A percentile compares a stretch with the other conserved stretches of the same genome.
These are phyloP conservation scores for Arctium lappa DNA, from an alignment of 129 eudicot genomes.

Conservation along the genomic window DNA sequence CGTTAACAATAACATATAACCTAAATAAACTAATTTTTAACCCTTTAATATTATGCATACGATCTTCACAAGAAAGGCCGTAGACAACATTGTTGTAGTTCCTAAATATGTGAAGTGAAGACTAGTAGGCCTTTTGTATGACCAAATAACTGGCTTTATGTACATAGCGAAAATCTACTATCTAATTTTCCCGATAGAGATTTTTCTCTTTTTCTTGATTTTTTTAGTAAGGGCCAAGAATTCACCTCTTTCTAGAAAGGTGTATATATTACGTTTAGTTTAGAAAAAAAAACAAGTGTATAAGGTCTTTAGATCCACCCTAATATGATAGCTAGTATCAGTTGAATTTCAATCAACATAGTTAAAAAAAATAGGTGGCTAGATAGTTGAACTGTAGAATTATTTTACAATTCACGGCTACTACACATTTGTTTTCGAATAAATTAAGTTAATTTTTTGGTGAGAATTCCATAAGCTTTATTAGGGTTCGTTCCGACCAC, in stretches of 20 bases:
- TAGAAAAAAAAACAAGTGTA: not conserved
- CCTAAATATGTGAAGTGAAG: not conserved
- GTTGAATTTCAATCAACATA: not conserved
- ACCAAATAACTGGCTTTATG: not conserved
- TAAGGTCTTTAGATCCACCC: not conserved
- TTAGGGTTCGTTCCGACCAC: not conserved
- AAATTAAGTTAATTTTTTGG: not conserved
- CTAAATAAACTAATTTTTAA: too few relatives aligned
- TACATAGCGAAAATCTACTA: not conserved
- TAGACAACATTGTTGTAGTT: not conserved
- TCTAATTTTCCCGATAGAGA: not conserved
- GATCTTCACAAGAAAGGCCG: too few relatives aligned
- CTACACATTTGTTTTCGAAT: not conserved
- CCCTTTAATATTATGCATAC: too few relatives aligned
- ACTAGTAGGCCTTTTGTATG: not conserved
- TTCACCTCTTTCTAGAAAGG: not conserved
- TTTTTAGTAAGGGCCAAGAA: not conserved
- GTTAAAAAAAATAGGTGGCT: not conserved
- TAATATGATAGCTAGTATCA: not conserved
- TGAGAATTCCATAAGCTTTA: not conserved
- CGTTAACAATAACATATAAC: too few relatives aligned
- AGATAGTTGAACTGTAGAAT: not conserved
- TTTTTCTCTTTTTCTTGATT: not conserved
- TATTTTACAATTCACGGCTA: not conserved
- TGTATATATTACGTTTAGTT: not conserved